These are phyloP conservation scores for Jamesozyma rosinii DNA, from an alignment of 805 yeast genomes.

Conservation along the genomic window DNA sequence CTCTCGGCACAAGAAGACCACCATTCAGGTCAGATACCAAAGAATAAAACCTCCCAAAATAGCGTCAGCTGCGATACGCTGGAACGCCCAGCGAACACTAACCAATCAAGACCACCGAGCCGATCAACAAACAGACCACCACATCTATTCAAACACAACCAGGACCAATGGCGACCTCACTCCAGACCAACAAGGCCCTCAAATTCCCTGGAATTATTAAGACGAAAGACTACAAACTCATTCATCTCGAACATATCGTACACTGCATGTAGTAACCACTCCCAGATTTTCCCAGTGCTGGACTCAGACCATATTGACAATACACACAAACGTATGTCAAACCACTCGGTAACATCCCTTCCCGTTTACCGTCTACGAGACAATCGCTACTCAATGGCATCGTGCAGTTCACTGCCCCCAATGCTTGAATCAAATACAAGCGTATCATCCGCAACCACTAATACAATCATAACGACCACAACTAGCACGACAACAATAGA, in stretches of 20 bases:
- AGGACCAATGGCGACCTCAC: no score
- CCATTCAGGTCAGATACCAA: no score
- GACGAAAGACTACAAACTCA: constrained; percentile 1
- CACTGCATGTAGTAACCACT: constrained; percentile 4
- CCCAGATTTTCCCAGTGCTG: constrained; percentile 6
- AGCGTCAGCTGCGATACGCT: no score
- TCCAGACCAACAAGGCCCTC: neutral
- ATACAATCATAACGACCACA: constrained; percentile 1
- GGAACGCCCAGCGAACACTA: no score
- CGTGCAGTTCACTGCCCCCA: constrained; percentile 2
- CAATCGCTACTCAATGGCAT: neutral
- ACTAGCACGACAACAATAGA: constrained; percentile 20
- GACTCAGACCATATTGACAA: neutral
- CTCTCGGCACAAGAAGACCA: no score
- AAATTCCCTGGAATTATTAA: neutral
- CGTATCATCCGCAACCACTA: neutral
- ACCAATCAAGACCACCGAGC: no score
- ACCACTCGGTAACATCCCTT: neutral
- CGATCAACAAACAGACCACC: no score
- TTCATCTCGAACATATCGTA: constrained; percentile 2
- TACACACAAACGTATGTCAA: neutral
- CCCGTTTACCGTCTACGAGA: constrained; percentile 1
- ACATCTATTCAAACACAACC: no score
- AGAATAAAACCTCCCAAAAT: no score
- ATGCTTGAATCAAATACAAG: constrained; percentile 4